phyloP scores from a whole-genome alignment of 1,284 basidiomycete species.

The Ustilago crameri region DNA sequence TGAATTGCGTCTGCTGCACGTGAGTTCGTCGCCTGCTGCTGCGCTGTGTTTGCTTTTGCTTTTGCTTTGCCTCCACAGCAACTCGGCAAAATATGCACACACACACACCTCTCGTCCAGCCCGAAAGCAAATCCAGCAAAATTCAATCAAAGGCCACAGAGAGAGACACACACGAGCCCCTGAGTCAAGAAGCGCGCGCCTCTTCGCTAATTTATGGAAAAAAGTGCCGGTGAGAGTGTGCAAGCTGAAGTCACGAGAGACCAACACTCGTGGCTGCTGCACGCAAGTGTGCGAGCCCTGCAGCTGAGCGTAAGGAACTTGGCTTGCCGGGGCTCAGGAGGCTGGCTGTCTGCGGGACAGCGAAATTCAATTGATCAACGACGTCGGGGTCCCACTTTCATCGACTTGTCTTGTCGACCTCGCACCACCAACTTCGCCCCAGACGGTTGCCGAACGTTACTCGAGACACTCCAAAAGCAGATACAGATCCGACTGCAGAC shows the following conservation, averaged over 20 bases:
- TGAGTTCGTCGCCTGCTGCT: slow-evolving; percentile 8
- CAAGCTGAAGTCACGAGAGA: slow-evolving; percentile 5
- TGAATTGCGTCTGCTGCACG: slow-evolving; percentile 9
- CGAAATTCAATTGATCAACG: neutral
- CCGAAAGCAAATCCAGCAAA: no score
- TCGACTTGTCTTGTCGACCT: neutral
- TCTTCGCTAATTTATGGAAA: no score
- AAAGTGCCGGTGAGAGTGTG: no score
- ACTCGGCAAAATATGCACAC: no score
- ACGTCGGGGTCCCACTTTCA: neutral
- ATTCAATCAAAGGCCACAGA: no score
- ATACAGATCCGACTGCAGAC: no score
- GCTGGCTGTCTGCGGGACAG: no score
- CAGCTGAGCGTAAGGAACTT: slow-evolving; percentile 1
- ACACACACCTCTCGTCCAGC: no score
- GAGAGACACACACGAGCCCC: slow-evolving; percentile 12
- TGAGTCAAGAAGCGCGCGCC: slow-evolving; percentile 12
- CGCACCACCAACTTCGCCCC: no score
- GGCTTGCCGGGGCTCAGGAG: no score
- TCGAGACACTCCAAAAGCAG: no score
- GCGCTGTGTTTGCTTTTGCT: neutral
- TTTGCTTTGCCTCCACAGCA: slow-evolving; percentile 5
- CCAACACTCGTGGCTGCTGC: slow-evolving; percentile 22
- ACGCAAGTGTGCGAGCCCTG: slow-evolving; percentile 1
- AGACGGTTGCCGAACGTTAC: no score